Base-by-base conservation (phyloP, 2,329 filamentous ascomycete species). In the Botrytis byssoidea region DNA sequence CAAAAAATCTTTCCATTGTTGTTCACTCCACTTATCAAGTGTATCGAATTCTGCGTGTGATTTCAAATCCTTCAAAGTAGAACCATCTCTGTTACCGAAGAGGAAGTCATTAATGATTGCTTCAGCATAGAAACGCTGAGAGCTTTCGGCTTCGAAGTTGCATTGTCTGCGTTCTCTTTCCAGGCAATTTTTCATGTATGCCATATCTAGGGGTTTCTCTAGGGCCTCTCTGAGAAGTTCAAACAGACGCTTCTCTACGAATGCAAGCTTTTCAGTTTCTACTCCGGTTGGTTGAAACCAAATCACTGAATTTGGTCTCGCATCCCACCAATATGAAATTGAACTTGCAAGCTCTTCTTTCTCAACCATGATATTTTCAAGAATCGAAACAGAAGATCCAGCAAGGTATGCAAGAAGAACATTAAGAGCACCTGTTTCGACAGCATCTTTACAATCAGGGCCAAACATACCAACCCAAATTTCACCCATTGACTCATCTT, bases 361-460 rank as follows among this genome's bases (percentile, higher is more conserved):
- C 81, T 99, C 96, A 3, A 99, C 96, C 75, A 99, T 88, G 29
- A 91, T 88, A 77, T 98, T 98, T 80, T 98, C 95, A 9, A 99
- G 85, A 1, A 99, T 86, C 0, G 95, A 95, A 4, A 97, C 94
- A 0, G 97, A 97, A 0, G 96, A 98, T 9, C 95, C 96, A 76
- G 93, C 94, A 29, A 99, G 89, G 80, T 98, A 99, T 2, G 92
- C 90, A 57, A 97, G 86, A 3, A 97, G 84, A 69, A 97, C 89
- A 76, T 93, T 92, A 5, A 98, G 84, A 1, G 95, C 96, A 22
- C 91, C 91, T 18, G 89, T 88, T 59, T 88, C 85, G 37, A 93
- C 81, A 3, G 88, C 82, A 78, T 98, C 90, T 71, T 88, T 92
- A 82, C 92, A 94, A 78, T 91, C 87, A 0, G 96, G 96, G 0